Percentiles rank a stretch among this genome's conserved stretches.
Evolutionary conservation across 371 early-diverging fungal species (phyloP).

Genomic region (Mortierella sp.): DNA sequence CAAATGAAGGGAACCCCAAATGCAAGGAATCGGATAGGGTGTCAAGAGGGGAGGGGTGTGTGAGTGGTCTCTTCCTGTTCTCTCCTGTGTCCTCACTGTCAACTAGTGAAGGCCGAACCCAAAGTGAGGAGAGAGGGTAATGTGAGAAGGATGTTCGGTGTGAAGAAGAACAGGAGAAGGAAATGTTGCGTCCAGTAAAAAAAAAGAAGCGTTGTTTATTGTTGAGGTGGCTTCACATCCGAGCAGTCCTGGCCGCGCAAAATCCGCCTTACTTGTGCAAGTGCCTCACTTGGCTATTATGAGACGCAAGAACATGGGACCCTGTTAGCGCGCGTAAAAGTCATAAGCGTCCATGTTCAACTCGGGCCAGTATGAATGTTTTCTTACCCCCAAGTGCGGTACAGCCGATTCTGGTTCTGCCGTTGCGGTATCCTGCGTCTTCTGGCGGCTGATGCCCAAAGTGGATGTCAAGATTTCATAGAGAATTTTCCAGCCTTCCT

Average conservation of each 20-base stretch:
- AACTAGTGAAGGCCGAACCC: constrained; percentile 3
- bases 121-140: neutral
- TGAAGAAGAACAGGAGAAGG: neutral
- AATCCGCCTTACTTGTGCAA: too few species aligned
- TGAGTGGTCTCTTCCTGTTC: too few species aligned
- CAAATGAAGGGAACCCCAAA: too few species aligned
- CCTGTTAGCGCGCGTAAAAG: too few species aligned
- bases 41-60: too few species aligned
- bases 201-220: constrained; percentile 10
- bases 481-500: constrained; percentile 38
- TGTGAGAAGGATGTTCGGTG: too few species aligned
- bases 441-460: neutral
- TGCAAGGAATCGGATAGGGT: too few species aligned
- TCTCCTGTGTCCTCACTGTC: constrained; percentile 9
- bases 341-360: too few species aligned
- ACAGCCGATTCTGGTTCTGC: neutral
- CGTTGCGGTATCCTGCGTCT: neutral
- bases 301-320: too few species aligned
- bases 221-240: neutral
- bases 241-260: too few species aligned
- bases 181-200: neutral
- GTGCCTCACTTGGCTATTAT: too few species aligned
- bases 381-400: neutral
- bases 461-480: constrained; percentile 6
- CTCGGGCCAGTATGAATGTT: too few species aligned